Percentiles rank a stretch among this genome's conserved stretches.
phyloP scores from a whole-genome alignment of 2,329 filamentous ascomycete species.

The Dactylellina parvicollis region DNA sequence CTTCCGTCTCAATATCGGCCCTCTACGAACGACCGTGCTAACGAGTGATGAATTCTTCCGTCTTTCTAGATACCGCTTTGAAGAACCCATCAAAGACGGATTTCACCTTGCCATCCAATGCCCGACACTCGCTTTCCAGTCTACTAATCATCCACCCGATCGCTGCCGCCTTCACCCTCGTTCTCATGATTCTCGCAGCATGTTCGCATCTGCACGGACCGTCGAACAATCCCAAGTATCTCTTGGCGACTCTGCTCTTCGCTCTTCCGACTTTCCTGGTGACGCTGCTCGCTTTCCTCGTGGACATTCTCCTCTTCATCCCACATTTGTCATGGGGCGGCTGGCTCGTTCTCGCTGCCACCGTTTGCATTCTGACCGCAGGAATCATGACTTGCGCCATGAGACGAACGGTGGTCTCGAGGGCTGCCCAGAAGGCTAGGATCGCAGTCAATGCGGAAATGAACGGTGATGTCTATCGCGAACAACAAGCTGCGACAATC shows the following conservation, averaged over 20 bases:
- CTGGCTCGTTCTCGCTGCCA: constrained; percentile 89
- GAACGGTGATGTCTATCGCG: constrained; percentile 76
- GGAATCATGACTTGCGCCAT: constrained; percentile 91
- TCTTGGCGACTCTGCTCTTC: constrained; percentile 85
- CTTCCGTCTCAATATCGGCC: constrained; percentile 3
- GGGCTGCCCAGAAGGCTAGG: constrained; percentile 90
- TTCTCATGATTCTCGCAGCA: constrained; percentile 82
- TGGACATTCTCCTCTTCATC: constrained; percentile 93
- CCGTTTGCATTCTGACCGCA: constrained; percentile 82
- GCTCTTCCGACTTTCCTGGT: constrained; percentile 85
- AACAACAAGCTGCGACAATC: constrained; percentile 43
- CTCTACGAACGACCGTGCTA: background rate
- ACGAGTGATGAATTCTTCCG: background rate
- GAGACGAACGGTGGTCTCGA: constrained; percentile 87
- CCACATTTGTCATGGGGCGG: constrained; percentile 94
- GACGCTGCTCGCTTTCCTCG: constrained; percentile 84
- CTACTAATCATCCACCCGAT: constrained; percentile 94
- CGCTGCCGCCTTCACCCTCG: constrained; percentile 82
- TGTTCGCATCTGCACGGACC: constrained; percentile 86
- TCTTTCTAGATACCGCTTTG: constrained; percentile 55
- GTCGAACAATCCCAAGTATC: constrained; percentile 87
- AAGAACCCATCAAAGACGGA: constrained; percentile 64
- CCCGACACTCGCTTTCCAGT: constrained; percentile 77
- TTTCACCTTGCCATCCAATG: constrained; percentile 72
- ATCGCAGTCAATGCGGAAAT: constrained; percentile 96